Base-by-base conservation (phyloP, 169 alveolate species). In the Cryptosporidium felis region DNA sequence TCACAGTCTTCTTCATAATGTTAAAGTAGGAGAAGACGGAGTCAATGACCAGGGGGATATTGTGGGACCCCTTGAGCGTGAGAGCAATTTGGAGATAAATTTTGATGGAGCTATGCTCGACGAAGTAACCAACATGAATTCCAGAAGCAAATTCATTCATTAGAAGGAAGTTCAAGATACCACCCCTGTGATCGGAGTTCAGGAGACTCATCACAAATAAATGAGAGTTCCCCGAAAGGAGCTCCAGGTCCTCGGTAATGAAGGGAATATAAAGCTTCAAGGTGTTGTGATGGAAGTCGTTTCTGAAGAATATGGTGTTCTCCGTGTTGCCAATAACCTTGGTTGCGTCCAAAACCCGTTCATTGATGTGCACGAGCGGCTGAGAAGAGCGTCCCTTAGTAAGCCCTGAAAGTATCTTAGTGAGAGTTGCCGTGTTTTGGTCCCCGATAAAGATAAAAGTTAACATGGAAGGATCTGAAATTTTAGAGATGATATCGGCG, bases 81-180 rank as follows among this genome's bases (percentile, higher is more conserved):
- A 56, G 42, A 56, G 0, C 5, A 1, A 56, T 2, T 30, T 56
- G 45, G 8, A 56, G 23, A 16, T 56, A 56, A 5, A 56, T 12
- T 1, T 28, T 23, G 0, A 3, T 56, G 6, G 36, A 30, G 21
- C 5, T 56, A 23, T 56, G 32, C 23, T 56, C 63, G 23, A 9
- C 2, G 32, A 30, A 56, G 41, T 8, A 56, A 21, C n/a, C 32
- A 16, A 18, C 0, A 9, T 6, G 26, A 5, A n/a, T 3, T 3
- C 32, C 10, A 28, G 4, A 1, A 38, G 59, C 56, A 18, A 62
- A 62, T 4, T 3, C 30, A 21, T 62, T 62, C 6, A 46, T 30
- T n/a, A 62, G 44, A 26, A 62, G 5, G n/a, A 62, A 62, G 80
- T 62, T 62, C 1, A 5, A 23, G 23, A 62, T 62, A 26, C 80